A percentile compares a stretch with the other conserved stretches of the same genome.
These are phyloP conservation scores for Leccinum pachyderme DNA, from an alignment of 1,284 basidiomycete genomes.

Conservation along the genomic window DNA sequence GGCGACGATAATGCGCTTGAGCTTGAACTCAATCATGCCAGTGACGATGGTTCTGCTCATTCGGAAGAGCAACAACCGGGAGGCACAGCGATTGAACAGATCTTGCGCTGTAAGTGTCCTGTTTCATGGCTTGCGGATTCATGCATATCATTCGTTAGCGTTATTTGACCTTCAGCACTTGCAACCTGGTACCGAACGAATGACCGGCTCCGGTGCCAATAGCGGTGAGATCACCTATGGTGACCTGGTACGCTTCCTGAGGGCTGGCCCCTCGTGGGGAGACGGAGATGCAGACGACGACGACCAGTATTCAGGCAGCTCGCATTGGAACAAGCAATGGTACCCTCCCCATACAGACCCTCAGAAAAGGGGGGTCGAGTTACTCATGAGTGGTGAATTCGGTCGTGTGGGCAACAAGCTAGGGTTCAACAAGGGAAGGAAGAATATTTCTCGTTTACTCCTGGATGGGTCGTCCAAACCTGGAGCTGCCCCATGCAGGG, in stretches of 20 bases:
- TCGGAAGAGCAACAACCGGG: slow-evolving; percentile 15
- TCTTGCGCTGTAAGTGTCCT: slow-evolving; percentile 37
- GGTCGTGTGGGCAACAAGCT: slow-evolving; percentile 62
- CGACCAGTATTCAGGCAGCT: slow-evolving; percentile 30
- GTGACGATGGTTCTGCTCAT: slow-evolving; percentile 12
- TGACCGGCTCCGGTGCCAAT: slow-evolving; percentile 32
- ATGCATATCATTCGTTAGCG: slow-evolving; percentile 31
- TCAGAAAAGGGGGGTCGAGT: slow-evolving; percentile 64
- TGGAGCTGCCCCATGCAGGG: slow-evolving; percentile 43
- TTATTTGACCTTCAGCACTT: slow-evolving; percentile 41
- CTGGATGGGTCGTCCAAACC: slow-evolving; percentile 40
- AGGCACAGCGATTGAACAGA: slow-evolving; percentile 26
- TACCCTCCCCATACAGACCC: slow-evolving; percentile 60
- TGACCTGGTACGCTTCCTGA: slow-evolving; percentile 24
- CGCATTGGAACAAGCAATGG: slow-evolving; percentile 36
- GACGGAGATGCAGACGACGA: slow-evolving; percentile 35
- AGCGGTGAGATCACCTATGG: slow-evolving; percentile 25
- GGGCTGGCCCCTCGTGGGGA: slow-evolving; percentile 12
- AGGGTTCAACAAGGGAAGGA: slow-evolving; percentile 34
- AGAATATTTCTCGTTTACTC: slow-evolving; percentile 50
- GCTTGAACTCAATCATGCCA: slow-evolving; percentile 14
- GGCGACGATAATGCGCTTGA: slow-evolving; percentile 32
- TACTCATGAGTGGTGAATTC: slow-evolving; percentile 85
- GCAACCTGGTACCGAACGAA: slow-evolving; percentile 23
- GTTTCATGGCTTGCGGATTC: neutral